A percentile compares a stretch with the other conserved stretches of the same genome.
phyloP scores from a whole-genome alignment of 202 grass and related monocot genomes.

The Schoenoplectus triqueter region DNA sequence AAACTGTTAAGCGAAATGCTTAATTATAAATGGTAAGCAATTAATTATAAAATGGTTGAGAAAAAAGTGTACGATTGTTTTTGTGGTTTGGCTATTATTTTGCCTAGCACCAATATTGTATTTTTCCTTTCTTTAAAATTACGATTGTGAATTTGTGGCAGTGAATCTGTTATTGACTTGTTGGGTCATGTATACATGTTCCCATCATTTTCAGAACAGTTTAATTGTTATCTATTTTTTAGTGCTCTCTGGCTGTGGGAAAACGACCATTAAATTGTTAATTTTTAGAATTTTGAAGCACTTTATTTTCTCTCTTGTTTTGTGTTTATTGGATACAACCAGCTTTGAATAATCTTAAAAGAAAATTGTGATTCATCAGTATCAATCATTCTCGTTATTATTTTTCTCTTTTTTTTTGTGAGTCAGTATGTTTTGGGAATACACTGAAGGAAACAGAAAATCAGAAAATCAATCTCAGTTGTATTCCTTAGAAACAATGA shows the following conservation, averaged over 20 bases:
- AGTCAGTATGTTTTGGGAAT: not conserved
- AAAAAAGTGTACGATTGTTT: not conserved
- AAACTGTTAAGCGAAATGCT: too few relatives aligned
- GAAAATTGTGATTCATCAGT: slow-evolving; percentile 3
- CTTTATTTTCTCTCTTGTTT: slow-evolving; percentile 18
- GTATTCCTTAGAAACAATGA: too few relatives aligned
- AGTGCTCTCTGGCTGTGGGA: slow-evolving; percentile 18
- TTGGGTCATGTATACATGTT: not conserved
- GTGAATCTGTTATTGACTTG: not conserved
- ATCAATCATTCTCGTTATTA: not conserved
- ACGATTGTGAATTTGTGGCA: slow-evolving; percentile 17
- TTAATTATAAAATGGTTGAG: too few relatives aligned
- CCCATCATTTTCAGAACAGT: slow-evolving; percentile 4
- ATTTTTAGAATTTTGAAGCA: not conserved
- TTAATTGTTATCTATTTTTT: not conserved
- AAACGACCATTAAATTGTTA: not conserved
- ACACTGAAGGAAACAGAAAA: not conserved
- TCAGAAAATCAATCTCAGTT: not conserved
- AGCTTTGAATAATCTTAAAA: not conserved
- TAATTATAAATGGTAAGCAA: too few relatives aligned
- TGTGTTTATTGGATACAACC: not conserved
- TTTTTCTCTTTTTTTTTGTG: not conserved
- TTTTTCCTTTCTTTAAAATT: not conserved
- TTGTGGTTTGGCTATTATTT: slow-evolving; percentile 19
- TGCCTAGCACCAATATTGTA: not conserved